phyloP scores from a whole-genome alignment of 129 eudicot genomes.

The Ambrosia artemisiifolia region DNA sequence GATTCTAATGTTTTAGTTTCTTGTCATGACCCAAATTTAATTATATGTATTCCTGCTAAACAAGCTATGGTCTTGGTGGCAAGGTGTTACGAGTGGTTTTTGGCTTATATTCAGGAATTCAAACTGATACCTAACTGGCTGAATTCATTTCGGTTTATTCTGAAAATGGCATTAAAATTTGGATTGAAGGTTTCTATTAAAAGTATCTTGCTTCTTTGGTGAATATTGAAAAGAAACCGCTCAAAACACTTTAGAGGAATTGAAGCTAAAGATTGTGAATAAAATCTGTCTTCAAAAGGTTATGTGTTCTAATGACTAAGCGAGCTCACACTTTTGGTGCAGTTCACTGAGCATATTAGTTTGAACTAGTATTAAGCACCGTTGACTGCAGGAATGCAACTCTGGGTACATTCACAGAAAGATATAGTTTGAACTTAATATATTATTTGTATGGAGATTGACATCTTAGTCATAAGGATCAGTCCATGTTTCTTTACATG shows the following conservation, averaged over 20 bases:
- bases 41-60: not conserved
- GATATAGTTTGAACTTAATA: not conserved
- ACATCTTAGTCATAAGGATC: constrained; percentile 1
- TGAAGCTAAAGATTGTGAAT: not conserved
- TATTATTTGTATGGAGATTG: not conserved
- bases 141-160: too few species aligned
- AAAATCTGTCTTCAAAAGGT: not conserved
- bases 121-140: not conserved
- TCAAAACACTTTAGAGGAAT: not conserved
- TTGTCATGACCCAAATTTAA: not conserved
- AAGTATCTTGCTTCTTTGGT: not conserved
- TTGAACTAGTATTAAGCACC: not conserved
- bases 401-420: not conserved
- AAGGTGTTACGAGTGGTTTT: not conserved
- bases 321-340: not conserved
- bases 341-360: not conserved
- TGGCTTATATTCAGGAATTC: not conserved
- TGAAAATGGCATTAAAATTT: too few species aligned
- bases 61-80: constrained; percentile 1
- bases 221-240: not conserved
- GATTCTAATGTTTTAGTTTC: not conserved
- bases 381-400: not conserved
- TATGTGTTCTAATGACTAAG: not conserved
- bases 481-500: not conserved
- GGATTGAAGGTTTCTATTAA: not conserved